phyloP scores from a whole-genome alignment of 805 yeast species.

The Candida endomychidarum region DNA sequence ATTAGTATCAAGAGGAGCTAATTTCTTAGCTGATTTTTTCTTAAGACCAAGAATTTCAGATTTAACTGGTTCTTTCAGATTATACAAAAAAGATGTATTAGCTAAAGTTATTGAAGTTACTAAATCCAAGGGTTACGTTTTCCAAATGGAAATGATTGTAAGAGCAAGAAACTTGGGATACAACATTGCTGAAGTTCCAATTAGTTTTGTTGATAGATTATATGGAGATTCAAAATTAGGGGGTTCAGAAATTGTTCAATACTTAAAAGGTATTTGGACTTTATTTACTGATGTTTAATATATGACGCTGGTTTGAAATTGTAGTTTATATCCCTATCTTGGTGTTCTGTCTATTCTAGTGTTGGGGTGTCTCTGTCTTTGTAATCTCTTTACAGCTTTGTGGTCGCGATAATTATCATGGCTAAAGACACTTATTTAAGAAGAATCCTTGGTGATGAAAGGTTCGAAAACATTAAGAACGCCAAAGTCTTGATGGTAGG shows the following conservation, averaged over 20 bases:
- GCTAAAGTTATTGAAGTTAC: conserved; percentile 66
- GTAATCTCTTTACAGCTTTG: too few species aligned
- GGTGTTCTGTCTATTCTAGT: too few species aligned
- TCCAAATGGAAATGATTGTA: conserved; percentile 89
- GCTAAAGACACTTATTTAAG: conserved; percentile 42
- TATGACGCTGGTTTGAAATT: too few species aligned
- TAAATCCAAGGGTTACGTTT: conserved; percentile 74
- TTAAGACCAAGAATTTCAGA: conserved; percentile 73
- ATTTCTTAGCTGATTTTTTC: conserved; percentile 69
- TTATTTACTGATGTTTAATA: conserved; percentile 63
- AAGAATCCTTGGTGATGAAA: conserved; percentile 44
- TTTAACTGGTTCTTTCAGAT: conserved; percentile 74
- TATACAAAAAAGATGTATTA: conserved; percentile 69
- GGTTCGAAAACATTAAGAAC: conserved; percentile 25
- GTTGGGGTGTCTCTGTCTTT: too few species aligned
- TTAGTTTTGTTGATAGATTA: conserved; percentile 73
- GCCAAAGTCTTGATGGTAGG: conserved; percentile 80
- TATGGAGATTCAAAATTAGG: conserved; percentile 80
- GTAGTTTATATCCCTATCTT: too few species aligned
- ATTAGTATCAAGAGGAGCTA: conserved; percentile 76
- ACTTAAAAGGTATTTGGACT: conserved; percentile 73
- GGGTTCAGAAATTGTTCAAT: conserved; percentile 77
- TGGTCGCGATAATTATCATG: conserved; percentile 20
- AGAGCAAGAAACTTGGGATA: conserved; percentile 75
- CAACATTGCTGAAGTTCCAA: conserved; percentile 76